phyloP scores from a whole-genome alignment of 2,329 filamentous ascomycete species.

The Fusarium nelsonii region DNA sequence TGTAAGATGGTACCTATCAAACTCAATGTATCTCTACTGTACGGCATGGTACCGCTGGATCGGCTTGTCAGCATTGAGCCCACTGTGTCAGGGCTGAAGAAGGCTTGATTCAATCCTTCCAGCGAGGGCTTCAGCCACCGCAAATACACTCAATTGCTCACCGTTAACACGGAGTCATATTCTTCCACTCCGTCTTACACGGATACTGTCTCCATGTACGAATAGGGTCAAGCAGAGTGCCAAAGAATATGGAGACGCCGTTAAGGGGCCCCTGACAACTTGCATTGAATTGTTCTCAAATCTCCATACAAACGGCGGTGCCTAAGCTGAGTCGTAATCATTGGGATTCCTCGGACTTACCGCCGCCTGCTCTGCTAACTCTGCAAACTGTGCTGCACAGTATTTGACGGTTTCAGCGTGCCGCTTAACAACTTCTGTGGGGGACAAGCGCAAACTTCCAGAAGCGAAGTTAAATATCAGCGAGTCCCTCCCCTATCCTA shows the following conservation, averaged over 20 bases:
- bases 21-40: conserved; percentile 5
- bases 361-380: conserved; percentile 9
- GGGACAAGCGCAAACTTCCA: conserved; percentile 23
- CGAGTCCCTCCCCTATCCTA: conserved; percentile 12
- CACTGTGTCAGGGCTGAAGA: conserved; percentile 26
- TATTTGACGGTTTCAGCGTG: conserved; percentile 25
- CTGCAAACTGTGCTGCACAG: conserved; percentile 16
- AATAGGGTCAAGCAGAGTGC: conserved; percentile 26
- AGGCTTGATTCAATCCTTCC: conserved; percentile 18
- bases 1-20: background rate
- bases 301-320: conserved; percentile 12
- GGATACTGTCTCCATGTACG: background rate
- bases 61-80: conserved; percentile 32
- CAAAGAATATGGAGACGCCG: conserved; percentile 33
- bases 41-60: conserved; percentile 10
- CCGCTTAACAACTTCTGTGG: conserved; percentile 17
- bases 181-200: conserved; percentile 27
- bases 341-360: conserved; percentile 21
- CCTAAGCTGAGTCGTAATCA: conserved; percentile 19
- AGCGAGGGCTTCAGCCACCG: conserved; percentile 32
- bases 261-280: conserved; percentile 29
- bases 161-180: conserved; percentile 29
- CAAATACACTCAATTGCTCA: conserved; percentile 27
- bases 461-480: conserved; percentile 30
- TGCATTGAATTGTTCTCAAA: conserved; percentile 21